Evolutionary conservation across 2,329 filamentous ascomycete species (phyloP), one percentile per base, ranked within the genome.

Genomic region (Penicillium hordei): DNA sequence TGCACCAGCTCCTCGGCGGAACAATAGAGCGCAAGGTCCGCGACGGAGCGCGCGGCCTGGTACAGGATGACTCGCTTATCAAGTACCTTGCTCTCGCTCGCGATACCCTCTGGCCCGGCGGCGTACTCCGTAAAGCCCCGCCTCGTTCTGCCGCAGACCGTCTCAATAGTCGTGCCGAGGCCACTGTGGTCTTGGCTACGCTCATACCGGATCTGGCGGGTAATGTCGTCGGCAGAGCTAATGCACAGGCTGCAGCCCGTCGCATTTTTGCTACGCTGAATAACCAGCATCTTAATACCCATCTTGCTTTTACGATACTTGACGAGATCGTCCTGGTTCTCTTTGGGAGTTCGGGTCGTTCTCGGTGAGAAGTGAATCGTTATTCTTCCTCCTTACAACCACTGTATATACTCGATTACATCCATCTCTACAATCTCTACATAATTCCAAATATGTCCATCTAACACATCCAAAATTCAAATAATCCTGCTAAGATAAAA

Each of bases 21-120:
- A 97, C 94, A 0, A 95, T 99, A 61, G 94, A 99, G 77, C 88
- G 93, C 59, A 97, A 96, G 75, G 89, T 97, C 31, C 87, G 94
- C 21, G 94, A 99, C 59, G 89, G 87, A 53, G 88, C 92, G 42
- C 88, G 86, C 64, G 80, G 83, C 43, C 78, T 95, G 0, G 78
- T 91, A 0, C 86, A 90, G 58, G 93, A 97, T 63, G 89, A 94
- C 21, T 87, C 87, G 3, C 77, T 97, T 10, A 79, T 93, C 42
- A 85, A 83, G 56, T 96, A 94, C 70, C 81, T 97, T 34, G 81
- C 83, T 25, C 77, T 91, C 55, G 74, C 93, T n/a, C 88, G 85
- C 63, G 87, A 90, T 52, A 86, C 78, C 10, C 85, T 97, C 81
- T 97, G 93, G 92, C 92, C 92, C 0, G 73, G 71, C 4, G 76